Conservation (phyloP, 345 rosid genomes). For the Acer negundo region DNA sequence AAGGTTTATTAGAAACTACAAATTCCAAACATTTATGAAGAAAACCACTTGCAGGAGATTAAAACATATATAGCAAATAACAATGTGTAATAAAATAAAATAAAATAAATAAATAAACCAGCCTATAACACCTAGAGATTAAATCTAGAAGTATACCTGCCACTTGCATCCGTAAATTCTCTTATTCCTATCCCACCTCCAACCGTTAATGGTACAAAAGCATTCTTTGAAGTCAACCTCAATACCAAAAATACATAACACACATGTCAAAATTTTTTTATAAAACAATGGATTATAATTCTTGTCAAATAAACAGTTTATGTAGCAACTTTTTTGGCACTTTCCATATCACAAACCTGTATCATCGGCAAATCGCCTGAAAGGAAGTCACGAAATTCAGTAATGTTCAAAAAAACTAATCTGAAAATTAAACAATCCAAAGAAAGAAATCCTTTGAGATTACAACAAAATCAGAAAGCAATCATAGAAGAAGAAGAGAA, state of each 20-base stretch:
- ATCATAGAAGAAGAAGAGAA: no score
- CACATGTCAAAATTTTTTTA: slow-evolving; percentile 15
- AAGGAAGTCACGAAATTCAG: slow-evolving; percentile 94
- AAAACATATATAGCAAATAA: background rate
- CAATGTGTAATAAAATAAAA: background rate
- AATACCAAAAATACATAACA: slow-evolving; percentile 60
- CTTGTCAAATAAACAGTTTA: no score
- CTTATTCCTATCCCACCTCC: slow-evolving; percentile 99
- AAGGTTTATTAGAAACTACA: background rate
- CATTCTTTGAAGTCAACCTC: slow-evolving; percentile 87
- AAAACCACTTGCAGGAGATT: background rate
- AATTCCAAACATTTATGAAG: background rate
- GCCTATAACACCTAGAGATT: background rate
- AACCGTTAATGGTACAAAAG: slow-evolving; percentile 94
- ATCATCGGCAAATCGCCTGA: slow-evolving; percentile 96
- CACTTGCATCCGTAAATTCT: slow-evolving; percentile 93
- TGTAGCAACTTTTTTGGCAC: no score
- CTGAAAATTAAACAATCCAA: slow-evolving; percentile 44
- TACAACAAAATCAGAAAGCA: slow-evolving; percentile 3
- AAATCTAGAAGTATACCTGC: slow-evolving; percentile 63
- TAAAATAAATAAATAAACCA: background rate
- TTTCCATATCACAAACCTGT: no score
- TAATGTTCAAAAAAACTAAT: slow-evolving; percentile 89
- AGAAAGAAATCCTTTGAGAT: slow-evolving; percentile 15
- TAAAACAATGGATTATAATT: background rate